Evolutionary conservation across 2,329 filamentous ascomycete species (phyloP), one percentile per base, ranked within the genome.

Genomic region (Pseudophaeomoniella oleicola): DNA sequence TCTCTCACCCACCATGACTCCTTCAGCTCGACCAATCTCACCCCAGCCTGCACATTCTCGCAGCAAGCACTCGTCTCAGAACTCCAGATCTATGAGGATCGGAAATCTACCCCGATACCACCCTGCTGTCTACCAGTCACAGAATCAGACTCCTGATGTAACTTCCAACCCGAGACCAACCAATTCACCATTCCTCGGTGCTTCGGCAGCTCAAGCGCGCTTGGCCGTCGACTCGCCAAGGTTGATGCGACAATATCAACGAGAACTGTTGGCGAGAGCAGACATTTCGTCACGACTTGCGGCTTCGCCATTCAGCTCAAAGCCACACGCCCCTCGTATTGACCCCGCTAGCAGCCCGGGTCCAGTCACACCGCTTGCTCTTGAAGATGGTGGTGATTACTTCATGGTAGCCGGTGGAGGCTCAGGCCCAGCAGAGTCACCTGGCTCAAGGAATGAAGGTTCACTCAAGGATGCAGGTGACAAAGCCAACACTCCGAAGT

Each of bases 271-370:
- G 9, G 57, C 62, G 10, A 50, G 53, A 10, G 46, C 53, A 12
- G 44, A 51, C 16, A 37, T 56, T 5, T 49, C 55, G 1, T 52
- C 53, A 31, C 49, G 47, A 15, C 42, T 48, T 39, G 35, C 52
- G 32, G 42, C 54, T 40, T 44, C 50, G 32, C 41, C 46, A 34
- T 37, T 45, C 40, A 18, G 48, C 42, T 31, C 49, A 46, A 48
- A 56, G 47, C 62, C 62, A n/a, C 55, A 57, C 9, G 59, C 60
- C 12, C 62, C 62, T 5, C 57, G 60, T 4, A 45, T 66, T 12
- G 59, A 62, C 33, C 62, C 62, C 14, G 50, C 64, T 9, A 53
- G 55, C 22, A 66, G 62, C 36, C 62, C 62, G 2, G 62, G 62
- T 2, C 59, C 60, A 0, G 62, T 66, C 22, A 65, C 62, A 3